phyloP scores from a whole-genome alignment of 2,329 filamentous ascomycete species.

The Elsinoe batatas region DNA sequence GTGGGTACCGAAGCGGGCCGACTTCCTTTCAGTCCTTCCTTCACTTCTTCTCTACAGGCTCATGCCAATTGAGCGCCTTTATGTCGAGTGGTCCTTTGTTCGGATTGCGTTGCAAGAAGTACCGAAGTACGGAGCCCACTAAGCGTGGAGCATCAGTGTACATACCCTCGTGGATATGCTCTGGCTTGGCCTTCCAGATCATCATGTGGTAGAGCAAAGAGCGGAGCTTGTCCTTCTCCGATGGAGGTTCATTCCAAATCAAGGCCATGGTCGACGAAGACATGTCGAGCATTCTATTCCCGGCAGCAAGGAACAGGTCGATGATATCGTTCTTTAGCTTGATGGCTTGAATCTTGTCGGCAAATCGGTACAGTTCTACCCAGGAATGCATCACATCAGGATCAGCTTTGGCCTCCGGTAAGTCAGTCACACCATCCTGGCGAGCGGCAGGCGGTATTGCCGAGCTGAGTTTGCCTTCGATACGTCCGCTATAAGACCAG shows the following conservation, averaged over 20 bases:
- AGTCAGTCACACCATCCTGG: neutral
- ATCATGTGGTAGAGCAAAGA: neutral
- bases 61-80: neutral
- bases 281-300: neutral
- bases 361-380: neutral
- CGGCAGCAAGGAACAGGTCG: neutral
- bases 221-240: neutral
- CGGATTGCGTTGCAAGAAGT: neutral
- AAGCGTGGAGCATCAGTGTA: neutral
- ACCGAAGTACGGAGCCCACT: neutral
- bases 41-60: neutral
- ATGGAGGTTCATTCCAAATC: conserved; percentile 2
- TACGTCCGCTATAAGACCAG: conserved; percentile 1
- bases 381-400: neutral
- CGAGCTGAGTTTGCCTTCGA: neutral
- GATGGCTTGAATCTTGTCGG: neutral
- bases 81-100: neutral
- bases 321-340: neutral
- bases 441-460: neutral
- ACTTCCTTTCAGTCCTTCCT: no score
- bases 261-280: neutral
- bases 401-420: neutral
- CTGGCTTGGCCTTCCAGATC: neutral
- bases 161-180: neutral
- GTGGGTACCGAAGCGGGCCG: no score